Evolutionary conservation across 805 yeast genomes (phyloP).

Genomic region (Nakazawaea wyomingensis): DNA sequence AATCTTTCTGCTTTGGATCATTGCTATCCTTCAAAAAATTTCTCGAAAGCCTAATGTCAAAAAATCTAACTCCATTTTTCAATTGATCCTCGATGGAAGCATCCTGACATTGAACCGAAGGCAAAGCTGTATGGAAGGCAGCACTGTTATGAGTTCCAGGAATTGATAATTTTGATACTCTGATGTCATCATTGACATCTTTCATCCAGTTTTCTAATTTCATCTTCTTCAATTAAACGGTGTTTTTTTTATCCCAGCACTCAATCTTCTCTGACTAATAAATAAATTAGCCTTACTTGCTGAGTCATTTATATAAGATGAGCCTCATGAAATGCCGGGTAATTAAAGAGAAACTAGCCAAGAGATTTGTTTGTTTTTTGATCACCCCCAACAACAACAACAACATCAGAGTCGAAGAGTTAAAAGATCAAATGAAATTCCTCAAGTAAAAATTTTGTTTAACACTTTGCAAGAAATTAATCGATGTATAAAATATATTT

Average conservation of each 20-base stretch:
- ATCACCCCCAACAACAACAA: no score
- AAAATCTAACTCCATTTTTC: conserved; percentile 67
- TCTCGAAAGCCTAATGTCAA: conserved; percentile 63
- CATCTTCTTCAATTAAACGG: neutral
- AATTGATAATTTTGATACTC: conserved; percentile 49
- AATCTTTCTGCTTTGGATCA: conserved; percentile 37
- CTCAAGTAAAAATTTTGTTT: no score
- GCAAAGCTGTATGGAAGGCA: conserved; percentile 65
- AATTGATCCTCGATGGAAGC: conserved; percentile 55
- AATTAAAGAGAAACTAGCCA: neutral
- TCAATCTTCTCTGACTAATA: neutral
- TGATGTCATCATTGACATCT: conserved; percentile 44
- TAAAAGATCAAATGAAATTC: no score
- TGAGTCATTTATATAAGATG: neutral
- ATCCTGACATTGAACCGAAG: conserved; percentile 75
- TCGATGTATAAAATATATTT: no score
- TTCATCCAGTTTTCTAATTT: conserved; percentile 41
- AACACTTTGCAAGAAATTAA: no score
- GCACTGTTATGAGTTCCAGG: conserved; percentile 89
- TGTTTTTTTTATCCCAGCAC: neutral
- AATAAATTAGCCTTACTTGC: no score
- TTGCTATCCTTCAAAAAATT: conserved; percentile 48
- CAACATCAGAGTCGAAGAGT: no score
- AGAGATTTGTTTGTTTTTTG: no score
- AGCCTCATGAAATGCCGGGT: conserved; percentile 7